Conservation (phyloP, 768 basidiomycete genomes). For the Suillus alpinus region DNA sequence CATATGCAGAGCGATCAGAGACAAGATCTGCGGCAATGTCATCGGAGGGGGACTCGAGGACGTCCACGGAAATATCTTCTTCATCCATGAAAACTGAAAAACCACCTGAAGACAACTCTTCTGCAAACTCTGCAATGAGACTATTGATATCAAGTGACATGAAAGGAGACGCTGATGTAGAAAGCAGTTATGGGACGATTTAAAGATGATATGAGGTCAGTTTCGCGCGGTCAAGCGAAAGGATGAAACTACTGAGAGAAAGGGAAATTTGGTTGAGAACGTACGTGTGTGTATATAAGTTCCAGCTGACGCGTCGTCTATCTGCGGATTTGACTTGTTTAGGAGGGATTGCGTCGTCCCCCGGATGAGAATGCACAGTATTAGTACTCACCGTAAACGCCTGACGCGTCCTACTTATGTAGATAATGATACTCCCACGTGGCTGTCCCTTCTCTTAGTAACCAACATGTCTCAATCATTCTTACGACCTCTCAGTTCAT, state of each 20-base stretch:
- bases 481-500: constrained; percentile 6
- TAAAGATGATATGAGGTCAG: background rate
- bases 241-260: constrained; percentile 7
- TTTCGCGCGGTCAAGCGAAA: background rate
- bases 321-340: constrained; percentile 2
- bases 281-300: constrained; percentile 21
- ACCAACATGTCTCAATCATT: constrained; percentile 1
- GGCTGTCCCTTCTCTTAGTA: background rate
- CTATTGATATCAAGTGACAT: constrained; percentile 20
- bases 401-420: background rate
- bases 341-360: constrained; percentile 2
- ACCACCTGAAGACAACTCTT: constrained; percentile 15
- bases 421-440: constrained; percentile 1
- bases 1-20: constrained; percentile 39
- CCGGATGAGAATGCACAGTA: constrained; percentile 14
- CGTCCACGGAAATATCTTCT: constrained; percentile 49
- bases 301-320: constrained; percentile 29
- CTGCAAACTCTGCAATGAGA: constrained; percentile 24
- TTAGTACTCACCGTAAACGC: background rate
- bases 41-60: constrained; percentile 40
- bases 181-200: background rate
- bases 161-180: background rate
- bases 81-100: constrained; percentile 50
- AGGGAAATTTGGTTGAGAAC: constrained; percentile 14
- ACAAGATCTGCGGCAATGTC: constrained; percentile 20